These are phyloP conservation scores for Nannochloropsis salina DNA, from an alignment of 108 stramenopile genomes.

Conservation along the genomic window DNA sequence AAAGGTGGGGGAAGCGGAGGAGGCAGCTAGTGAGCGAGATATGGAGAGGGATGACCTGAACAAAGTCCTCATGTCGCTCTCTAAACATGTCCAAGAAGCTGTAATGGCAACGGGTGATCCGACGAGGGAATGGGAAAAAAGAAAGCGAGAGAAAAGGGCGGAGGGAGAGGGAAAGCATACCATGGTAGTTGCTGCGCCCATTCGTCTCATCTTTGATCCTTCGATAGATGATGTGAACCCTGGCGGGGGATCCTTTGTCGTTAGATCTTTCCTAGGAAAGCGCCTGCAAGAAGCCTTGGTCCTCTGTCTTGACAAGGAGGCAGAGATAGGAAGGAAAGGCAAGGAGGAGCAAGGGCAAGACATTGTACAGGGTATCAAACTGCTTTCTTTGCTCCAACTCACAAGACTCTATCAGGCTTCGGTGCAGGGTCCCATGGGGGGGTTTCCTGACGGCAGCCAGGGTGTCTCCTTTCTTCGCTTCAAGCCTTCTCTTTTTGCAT, in stretches of 20 bases:
- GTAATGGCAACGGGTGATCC: neutral
- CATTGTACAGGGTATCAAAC: neutral
- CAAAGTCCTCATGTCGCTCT: neutral
- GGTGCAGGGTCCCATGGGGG: neutral
- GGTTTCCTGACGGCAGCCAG: neutral
- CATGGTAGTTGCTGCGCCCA: neutral
- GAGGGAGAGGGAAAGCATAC: neutral
- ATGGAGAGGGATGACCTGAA: neutral
- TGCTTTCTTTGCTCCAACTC: too few species aligned
- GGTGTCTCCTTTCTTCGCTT: neutral
- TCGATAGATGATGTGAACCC: neutral
- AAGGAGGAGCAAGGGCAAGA: neutral
- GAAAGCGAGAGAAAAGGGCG: neutral
- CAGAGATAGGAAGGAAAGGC: neutral
- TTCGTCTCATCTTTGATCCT: neutral
- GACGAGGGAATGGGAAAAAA: neutral
- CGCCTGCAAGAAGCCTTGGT: neutral
- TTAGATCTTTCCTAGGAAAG: neutral
- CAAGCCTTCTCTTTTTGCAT: neutral
- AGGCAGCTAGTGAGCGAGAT: neutral
- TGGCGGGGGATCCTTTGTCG: neutral
- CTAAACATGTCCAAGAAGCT: neutral
- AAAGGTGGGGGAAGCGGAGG: neutral
- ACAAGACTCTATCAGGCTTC: neutral
- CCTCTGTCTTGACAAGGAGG: neutral